These are phyloP conservation scores for Microbotryum saponariae DNA, from an alignment of 1,284 basidiomycete genomes.

Conservation along the genomic window DNA sequence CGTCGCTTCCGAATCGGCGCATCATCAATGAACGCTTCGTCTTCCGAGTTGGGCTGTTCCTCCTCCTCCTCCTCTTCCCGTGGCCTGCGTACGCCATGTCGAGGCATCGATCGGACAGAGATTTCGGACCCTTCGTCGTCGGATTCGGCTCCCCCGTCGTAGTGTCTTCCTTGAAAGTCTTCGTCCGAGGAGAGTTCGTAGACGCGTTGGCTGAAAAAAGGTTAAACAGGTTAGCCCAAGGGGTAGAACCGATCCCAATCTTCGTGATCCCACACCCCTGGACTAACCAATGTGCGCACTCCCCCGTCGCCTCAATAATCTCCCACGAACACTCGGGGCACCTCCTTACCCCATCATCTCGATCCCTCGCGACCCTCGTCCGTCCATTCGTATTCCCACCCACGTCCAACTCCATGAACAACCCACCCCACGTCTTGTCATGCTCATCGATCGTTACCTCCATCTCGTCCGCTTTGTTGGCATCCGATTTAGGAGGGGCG, in stretches of 20 bases:
- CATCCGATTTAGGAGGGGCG: not conserved
- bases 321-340: constrained; percentile 1
- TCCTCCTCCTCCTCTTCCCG: not conserved
- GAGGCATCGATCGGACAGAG: not conserved
- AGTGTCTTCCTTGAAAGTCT: not conserved
- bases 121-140: not conserved
- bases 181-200: not conserved
- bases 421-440: constrained; percentile 1
- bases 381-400: not conserved
- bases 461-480: not conserved
- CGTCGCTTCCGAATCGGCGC: not conserved
- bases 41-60: not conserved
- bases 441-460: not conserved
- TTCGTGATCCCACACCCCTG: not conserved
- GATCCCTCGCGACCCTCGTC: not conserved
- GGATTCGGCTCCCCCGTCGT: not conserved
- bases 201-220: not conserved
- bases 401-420: not conserved
- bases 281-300: not conserved
- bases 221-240: not conserved
- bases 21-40: constrained; percentile 5
- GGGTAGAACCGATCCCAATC: no score
- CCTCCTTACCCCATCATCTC: constrained; percentile 2
- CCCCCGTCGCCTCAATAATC: not conserved
- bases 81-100: not conserved